Conservation (phyloP, 225 moss, liverwort and hornwort genomes). For the Climacium dendroides region DNA sequence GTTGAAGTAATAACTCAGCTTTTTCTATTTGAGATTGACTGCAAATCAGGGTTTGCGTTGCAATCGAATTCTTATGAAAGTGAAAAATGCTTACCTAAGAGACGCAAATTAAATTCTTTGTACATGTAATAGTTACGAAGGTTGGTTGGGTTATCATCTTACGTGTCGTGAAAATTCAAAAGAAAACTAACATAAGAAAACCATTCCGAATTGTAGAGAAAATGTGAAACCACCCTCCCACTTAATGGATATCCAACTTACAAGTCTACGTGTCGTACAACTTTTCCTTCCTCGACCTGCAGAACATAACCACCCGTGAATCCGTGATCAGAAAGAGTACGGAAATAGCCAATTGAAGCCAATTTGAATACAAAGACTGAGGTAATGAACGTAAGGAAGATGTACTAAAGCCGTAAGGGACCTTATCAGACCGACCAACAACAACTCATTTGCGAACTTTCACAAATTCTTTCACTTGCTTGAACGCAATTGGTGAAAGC, state of each 20-base stretch:
- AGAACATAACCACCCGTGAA: not conserved
- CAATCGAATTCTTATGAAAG: too few relatives aligned
- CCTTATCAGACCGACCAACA: not conserved
- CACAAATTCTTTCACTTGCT: not conserved
- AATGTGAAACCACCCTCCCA: not conserved
- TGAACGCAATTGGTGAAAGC: not conserved
- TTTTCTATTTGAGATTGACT: not conserved
- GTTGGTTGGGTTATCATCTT: not conserved
- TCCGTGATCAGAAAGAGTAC: not conserved
- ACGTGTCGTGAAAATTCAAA: not conserved
- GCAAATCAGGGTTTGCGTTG: not conserved
- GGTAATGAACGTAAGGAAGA: not conserved
- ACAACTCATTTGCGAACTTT: too few relatives aligned
- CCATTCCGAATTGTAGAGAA: not conserved
- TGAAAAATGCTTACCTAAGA: not conserved
- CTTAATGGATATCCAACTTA: constrained; percentile 16
- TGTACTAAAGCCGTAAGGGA: too few relatives aligned
- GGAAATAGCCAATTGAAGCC: not conserved
- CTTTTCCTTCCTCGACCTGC: constrained; percentile 76
- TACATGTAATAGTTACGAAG: not conserved
- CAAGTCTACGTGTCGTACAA: constrained; percentile 81
- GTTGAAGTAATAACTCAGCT: not conserved
- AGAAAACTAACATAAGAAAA: not conserved
- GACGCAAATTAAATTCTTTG: not conserved
- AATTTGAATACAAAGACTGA: not conserved